Conservation (phyloP, 2,329 filamentous ascomycete genomes). For the Aspergillus neotritici region DNA sequence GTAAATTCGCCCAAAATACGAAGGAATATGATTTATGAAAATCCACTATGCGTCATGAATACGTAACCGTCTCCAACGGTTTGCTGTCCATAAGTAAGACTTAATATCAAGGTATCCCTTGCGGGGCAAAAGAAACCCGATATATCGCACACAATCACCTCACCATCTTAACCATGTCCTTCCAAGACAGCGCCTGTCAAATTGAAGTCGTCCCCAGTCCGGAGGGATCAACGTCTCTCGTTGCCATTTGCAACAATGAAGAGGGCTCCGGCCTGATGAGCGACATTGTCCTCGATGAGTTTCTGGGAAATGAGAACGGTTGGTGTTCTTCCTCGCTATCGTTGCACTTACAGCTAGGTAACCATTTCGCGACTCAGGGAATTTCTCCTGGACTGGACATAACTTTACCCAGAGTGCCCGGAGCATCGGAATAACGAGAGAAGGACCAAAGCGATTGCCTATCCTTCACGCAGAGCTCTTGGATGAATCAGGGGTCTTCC, state of each 20-base stretch:
- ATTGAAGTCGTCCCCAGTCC: conserved; percentile 6
- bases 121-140: not conserved
- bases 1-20: too few relatives aligned
- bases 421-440: conserved; percentile 7
- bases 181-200: conserved; percentile 13
- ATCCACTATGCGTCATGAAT: too few relatives aligned
- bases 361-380: not conserved
- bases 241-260: conserved; percentile 17
- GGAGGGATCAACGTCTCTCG: conserved; percentile 5
- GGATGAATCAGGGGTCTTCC: conserved; percentile 6
- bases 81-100: too few relatives aligned
- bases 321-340: conserved; percentile 1
- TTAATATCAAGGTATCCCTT: too few relatives aligned
- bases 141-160: not conserved
- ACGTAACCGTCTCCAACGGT: too few relatives aligned
- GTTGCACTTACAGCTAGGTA: too few relatives aligned
- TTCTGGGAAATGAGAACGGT: conserved; percentile 15
- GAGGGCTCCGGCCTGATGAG: conserved; percentile 12
- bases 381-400: conserved; percentile 12
- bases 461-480: conserved; percentile 13
- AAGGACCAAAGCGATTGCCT: conserved; percentile 10
- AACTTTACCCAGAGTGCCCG: conserved; percentile 11
- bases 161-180: conserved; percentile 10
- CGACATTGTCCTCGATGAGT: conserved; percentile 11
- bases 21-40: too few relatives aligned